Conservation (phyloP, 805 yeast genomes). For the Teunomyces gatunensis region DNA sequence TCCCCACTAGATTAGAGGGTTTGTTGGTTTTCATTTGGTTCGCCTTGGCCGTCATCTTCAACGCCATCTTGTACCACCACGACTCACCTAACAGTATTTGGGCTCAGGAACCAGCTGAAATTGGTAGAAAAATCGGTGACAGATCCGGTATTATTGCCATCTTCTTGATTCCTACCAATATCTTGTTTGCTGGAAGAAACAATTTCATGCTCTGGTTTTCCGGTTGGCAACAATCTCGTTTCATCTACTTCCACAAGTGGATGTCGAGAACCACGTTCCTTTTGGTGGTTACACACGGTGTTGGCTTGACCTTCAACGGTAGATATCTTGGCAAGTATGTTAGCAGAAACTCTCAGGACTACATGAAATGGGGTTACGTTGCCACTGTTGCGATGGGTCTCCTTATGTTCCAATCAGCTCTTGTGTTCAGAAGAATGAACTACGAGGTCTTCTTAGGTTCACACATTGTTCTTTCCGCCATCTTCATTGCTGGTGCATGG, state of each 20-base stretch:
- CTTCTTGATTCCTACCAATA: conserved; percentile 55
- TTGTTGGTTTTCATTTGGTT: conserved; percentile 41
- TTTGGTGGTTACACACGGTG: conserved; percentile 52
- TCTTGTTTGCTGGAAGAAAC: conserved; percentile 57
- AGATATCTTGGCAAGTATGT: conserved; percentile 31
- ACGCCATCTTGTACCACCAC: conserved; percentile 23
- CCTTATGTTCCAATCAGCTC: conserved; percentile 48
- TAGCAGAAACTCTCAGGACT: conserved; percentile 25
- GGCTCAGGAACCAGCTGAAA: conserved; percentile 23
- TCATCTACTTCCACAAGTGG: conserved; percentile 67
- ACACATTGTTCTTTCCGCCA: conserved; percentile 33
- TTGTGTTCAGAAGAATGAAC: conserved; percentile 46
- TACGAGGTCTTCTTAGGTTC: conserved; percentile 50
- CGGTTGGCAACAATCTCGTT: conserved; percentile 47
- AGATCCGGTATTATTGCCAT: conserved; percentile 52
- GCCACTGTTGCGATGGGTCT: conserved; percentile 34
- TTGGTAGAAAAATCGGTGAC: conserved; percentile 48
- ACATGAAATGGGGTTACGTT: conserved; percentile 35
- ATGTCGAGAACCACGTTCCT: conserved; percentile 50
- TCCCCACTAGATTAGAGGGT: conserved; percentile 55
- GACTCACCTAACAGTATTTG: conserved; percentile 24
- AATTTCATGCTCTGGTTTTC: conserved; percentile 21
- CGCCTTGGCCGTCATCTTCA: conserved; percentile 28
- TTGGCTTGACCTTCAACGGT: conserved; percentile 30
- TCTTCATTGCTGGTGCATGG: conserved; percentile 56